Conservation (phyloP, 768 basidiomycete genomes). For the Lactifluus rugatus region DNA sequence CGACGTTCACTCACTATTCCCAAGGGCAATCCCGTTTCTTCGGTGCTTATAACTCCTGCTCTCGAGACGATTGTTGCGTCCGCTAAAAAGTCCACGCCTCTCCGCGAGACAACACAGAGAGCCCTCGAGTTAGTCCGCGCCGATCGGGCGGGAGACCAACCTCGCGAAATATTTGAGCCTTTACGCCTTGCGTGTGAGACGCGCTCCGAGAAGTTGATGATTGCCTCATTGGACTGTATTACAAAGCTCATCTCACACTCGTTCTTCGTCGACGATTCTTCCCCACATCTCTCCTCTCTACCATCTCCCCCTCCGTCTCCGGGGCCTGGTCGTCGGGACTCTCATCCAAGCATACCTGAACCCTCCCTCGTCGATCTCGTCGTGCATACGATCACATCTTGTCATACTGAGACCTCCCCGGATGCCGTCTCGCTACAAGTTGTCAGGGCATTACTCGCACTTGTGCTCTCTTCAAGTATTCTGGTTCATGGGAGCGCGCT, state of each 20-base stretch:
- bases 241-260: constrained; percentile 96
- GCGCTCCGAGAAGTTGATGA: constrained; percentile 84
- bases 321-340: constrained; percentile 34
- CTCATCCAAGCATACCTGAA: constrained; percentile 36
- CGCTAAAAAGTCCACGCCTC: constrained; percentile 68
- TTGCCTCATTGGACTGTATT: constrained; percentile 94
- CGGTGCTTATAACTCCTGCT: constrained; percentile 74
- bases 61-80: constrained; percentile 80
- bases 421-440: constrained; percentile 93
- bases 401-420: constrained; percentile 79
- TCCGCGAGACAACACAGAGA: constrained; percentile 72
- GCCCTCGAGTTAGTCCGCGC: constrained; percentile 76
- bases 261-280: constrained; percentile 74
- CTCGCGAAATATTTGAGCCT: constrained; percentile 92
- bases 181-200: constrained; percentile 95
- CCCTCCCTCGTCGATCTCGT: constrained; percentile 87
- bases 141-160: constrained; percentile 63
- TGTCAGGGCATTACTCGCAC: constrained; percentile 84
- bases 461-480: constrained; percentile 78
- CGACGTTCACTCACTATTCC: constrained; percentile 30
- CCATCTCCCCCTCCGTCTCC: constrained; percentile 78
- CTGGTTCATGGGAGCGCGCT: constrained; percentile 93
- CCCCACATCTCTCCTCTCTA: constrained; percentile 31
- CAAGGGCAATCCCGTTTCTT: constrained; percentile 66
- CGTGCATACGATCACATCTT: constrained; percentile 87